phyloP scores from a whole-genome alignment of 2,329 filamentous ascomycete species.

The Colletotrichum caudatum region DNA sequence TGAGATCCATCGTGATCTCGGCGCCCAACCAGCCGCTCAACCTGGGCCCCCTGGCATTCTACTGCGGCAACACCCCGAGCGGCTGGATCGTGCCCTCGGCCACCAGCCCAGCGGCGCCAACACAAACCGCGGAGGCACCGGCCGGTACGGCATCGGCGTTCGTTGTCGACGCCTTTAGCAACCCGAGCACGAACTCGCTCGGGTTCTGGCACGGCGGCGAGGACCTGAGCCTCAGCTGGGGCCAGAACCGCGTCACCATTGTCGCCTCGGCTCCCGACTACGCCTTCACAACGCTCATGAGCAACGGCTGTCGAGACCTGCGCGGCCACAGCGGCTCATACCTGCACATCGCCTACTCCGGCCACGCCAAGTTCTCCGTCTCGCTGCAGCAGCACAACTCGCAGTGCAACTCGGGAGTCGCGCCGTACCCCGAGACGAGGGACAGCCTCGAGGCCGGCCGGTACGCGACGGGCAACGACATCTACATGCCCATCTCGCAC shows the following conservation, averaged over 20 bases:
- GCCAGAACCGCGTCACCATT: slow-evolving; percentile 62
- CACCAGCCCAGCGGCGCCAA: slow-evolving; percentile 55
- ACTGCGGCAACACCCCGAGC: slow-evolving; percentile 64
- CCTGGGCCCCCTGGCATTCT: slow-evolving; percentile 68
- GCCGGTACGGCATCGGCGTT: slow-evolving; percentile 60
- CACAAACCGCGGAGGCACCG: slow-evolving; percentile 63
- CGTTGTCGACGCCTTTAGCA: slow-evolving; percentile 72
- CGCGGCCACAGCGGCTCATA: slow-evolving; percentile 68
- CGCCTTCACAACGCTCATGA: slow-evolving; percentile 70
- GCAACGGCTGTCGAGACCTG: slow-evolving; percentile 59
- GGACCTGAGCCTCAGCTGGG: slow-evolving; percentile 67
- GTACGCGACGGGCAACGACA: slow-evolving; percentile 65
- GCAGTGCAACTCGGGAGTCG: slow-evolving; percentile 65
- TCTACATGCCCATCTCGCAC: slow-evolving; percentile 76
- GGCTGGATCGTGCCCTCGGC: slow-evolving; percentile 62
- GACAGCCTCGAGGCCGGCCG: slow-evolving; percentile 74
- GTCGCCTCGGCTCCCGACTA: slow-evolving; percentile 59
- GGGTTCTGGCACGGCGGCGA: slow-evolving; percentile 76
- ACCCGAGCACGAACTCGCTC: slow-evolving; percentile 66
- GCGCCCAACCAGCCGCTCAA: slow-evolving; percentile 60
- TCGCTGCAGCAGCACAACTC: slow-evolving; percentile 76
- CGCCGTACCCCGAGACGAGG: slow-evolving; percentile 75
- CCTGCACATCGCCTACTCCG: slow-evolving; percentile 73
- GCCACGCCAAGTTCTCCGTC: slow-evolving; percentile 72
- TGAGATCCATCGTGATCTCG: slow-evolving; percentile 64